phyloP scores from a whole-genome alignment of 108 stramenopile genomes.

The Nannochloropsis salina region DNA sequence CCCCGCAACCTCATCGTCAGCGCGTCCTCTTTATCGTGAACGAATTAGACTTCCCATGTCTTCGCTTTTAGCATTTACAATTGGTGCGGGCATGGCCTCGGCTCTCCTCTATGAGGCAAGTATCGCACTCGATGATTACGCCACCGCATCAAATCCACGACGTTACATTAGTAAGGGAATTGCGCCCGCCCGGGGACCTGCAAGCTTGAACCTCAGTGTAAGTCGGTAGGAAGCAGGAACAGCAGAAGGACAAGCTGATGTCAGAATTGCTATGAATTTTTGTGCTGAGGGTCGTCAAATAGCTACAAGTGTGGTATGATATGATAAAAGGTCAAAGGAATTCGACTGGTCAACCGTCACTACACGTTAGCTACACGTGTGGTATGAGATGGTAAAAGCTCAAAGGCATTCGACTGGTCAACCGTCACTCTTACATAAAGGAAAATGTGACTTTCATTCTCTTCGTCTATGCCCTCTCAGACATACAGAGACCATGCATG shows the following conservation, averaged over 20 bases:
- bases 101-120: background rate
- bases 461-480: background rate
- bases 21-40: no score
- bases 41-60: background rate
- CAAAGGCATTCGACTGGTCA: no score
- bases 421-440: no score
- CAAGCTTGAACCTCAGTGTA: background rate
- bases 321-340: no score
- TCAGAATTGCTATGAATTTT: background rate
- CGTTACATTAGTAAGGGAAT: background rate
- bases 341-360: no score
- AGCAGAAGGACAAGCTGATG: background rate
- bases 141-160: background rate
- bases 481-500: constrained; percentile 5
- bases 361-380: no score
- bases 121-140: background rate
- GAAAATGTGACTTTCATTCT: background rate
- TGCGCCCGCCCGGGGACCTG: background rate
- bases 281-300: no score
- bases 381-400: no score
- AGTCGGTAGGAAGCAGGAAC: background rate
- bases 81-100: background rate
- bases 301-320: no score
- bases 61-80: background rate
- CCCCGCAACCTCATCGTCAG: no score